These are phyloP conservation scores for Ustanciosporium gigantosporum DNA, from an alignment of 1,284 basidiomycete genomes.

Conservation along the genomic window DNA sequence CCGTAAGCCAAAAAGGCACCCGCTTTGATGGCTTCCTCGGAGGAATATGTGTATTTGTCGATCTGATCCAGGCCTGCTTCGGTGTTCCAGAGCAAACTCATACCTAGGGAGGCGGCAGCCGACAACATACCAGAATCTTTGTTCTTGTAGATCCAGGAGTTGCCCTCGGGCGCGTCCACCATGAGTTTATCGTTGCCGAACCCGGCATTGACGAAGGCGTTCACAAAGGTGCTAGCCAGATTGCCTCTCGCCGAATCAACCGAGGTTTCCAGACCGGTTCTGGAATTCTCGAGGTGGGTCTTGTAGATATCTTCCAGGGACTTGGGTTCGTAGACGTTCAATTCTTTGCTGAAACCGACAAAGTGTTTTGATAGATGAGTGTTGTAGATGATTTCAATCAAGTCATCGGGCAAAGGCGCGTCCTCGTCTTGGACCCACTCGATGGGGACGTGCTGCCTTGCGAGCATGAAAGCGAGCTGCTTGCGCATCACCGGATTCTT, in stretches of 20 bases:
- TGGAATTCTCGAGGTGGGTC: conserved; percentile 80
- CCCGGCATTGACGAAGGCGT: conserved; percentile 97
- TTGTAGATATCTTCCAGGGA: conserved; percentile 97
- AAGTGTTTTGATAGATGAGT: conserved; percentile 75
- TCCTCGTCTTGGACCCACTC: conserved; percentile 80
- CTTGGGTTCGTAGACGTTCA: conserved; percentile 87
- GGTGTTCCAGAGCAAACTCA: conserved; percentile 94
- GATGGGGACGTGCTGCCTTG: conserved; percentile 85
- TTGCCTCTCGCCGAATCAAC: conserved; percentile 94
- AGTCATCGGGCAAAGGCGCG: conserved; percentile 64
- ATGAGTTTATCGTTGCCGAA: conserved; percentile 99
- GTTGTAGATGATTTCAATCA: conserved; percentile 72
- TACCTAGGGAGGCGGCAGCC: conserved; percentile 88
- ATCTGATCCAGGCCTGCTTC: conserved; percentile 91
- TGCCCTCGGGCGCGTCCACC: conserved; percentile 92
- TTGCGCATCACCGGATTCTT: conserved; percentile 73
- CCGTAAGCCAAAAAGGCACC: conserved; percentile 94
- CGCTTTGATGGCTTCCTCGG: conserved; percentile 95
- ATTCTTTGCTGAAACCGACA: conserved; percentile 89
- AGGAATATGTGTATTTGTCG: conserved; percentile 96
- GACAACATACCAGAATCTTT: conserved; percentile 99
- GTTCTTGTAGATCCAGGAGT: conserved; percentile 99
- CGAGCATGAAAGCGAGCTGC: conserved; percentile 91
- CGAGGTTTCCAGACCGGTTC: conserved; percentile 61
- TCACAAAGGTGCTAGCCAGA: conserved; percentile 94